Evolutionary conservation across 2,329 filamentous ascomycete species (phyloP).

Genomic region (Ophiostoma sp.): DNA sequence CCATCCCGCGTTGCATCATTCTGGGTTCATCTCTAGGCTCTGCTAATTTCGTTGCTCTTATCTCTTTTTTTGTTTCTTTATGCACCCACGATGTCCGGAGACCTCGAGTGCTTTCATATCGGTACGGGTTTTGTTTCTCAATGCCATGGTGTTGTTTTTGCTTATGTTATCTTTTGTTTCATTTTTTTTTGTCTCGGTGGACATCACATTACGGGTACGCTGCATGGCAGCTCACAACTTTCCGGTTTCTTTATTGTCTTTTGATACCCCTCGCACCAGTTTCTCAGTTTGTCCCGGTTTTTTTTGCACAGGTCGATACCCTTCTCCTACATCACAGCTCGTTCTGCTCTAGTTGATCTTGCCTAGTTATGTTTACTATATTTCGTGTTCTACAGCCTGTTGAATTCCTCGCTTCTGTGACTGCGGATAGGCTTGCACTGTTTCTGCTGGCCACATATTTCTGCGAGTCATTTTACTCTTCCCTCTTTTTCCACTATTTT

Average conservation of each 20-base stretch:
- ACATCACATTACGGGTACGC: slow-evolving; percentile 21
- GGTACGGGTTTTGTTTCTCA: background rate
- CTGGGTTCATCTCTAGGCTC: background rate
- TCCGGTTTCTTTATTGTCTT: slow-evolving; percentile 2
- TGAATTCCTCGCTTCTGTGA: background rate
- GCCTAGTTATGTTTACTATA: slow-evolving; percentile 3
- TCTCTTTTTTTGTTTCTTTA: background rate
- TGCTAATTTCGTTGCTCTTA: background rate
- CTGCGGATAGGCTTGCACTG: too few species aligned
- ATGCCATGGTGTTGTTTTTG: slow-evolving; percentile 8
- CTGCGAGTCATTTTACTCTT: background rate
- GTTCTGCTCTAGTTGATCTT: slow-evolving; percentile 1
- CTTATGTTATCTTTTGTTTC: background rate
- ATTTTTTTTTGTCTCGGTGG: slow-evolving; percentile 13
- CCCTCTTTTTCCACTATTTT: background rate
- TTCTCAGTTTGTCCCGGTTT: slow-evolving; percentile 7
- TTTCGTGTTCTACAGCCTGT: background rate
- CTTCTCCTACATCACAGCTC: slow-evolving; percentile 1
- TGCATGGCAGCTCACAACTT: background rate
- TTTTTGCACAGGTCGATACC: slow-evolving; percentile 11
- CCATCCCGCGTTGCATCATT: background rate
- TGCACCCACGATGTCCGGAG: slow-evolving; percentile 3
- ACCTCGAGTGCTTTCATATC: background rate
- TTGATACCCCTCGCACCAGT: slow-evolving; percentile 26
- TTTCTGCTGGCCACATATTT: background rate